phyloP scores from a whole-genome alignment of 2,329 filamentous ascomycete species.

The Colletotrichum graminicola region DNA sequence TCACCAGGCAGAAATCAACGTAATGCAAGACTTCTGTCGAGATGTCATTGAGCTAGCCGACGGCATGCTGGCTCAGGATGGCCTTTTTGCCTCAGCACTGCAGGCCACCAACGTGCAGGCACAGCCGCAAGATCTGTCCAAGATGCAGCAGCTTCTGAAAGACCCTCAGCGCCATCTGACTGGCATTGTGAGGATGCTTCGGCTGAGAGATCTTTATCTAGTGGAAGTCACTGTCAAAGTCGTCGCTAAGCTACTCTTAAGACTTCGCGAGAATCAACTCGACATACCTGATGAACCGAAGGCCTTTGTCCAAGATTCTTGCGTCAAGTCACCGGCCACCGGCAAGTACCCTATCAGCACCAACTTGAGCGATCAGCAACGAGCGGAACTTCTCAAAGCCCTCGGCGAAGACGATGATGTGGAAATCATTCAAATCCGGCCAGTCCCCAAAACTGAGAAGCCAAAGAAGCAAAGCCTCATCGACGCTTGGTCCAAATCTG shows the following conservation, averaged over 20 bases:
- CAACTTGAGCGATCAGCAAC: conserved; percentile 84
- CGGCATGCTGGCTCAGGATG: conserved; percentile 85
- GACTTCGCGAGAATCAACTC: conserved; percentile 82
- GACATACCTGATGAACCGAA: conserved; percentile 73
- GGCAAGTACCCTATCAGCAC: conserved; percentile 75
- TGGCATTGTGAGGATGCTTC: conserved; percentile 87
- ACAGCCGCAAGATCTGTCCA: conserved; percentile 49
- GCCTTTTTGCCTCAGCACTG: conserved; percentile 81
- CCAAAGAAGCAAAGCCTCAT: conserved; percentile 70
- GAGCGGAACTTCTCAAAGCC: conserved; percentile 81
- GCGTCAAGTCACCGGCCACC: conserved; percentile 67
- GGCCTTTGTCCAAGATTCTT: conserved; percentile 74
- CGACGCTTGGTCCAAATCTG: conserved; percentile 72
- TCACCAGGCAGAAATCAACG: conserved; percentile 76
- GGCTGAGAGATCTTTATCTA: conserved; percentile 88
- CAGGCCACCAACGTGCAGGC: conserved; percentile 32
- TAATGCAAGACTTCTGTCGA: conserved; percentile 93
- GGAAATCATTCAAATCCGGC: conserved; percentile 59
- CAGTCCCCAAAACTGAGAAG: conserved; percentile 51
- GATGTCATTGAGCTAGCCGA: conserved; percentile 96
- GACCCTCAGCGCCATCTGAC: conserved; percentile 73
- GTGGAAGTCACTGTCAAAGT: conserved; percentile 85
- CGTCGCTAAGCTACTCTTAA: conserved; percentile 84
- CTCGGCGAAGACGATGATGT: conserved; percentile 70
- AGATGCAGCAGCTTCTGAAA: conserved; percentile 66